Evolutionary conservation across 1,139 yeast species (phyloP), one percentile per base, ranked within the genome.

Genomic region (Yarrowia galli): DNA sequence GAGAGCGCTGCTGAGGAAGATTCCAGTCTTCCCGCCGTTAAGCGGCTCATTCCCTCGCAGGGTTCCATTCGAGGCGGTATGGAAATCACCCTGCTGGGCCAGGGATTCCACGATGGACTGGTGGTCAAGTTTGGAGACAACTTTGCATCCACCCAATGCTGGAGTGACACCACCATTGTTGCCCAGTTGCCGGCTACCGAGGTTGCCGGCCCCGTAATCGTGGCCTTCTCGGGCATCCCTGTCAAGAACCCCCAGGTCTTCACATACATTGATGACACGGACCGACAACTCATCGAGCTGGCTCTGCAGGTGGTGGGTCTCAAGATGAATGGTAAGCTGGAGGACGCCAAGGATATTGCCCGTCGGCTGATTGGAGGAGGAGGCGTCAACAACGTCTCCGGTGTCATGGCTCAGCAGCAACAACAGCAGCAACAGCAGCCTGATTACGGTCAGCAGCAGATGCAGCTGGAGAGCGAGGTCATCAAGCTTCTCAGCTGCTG

Each of bases 41-140:
- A 91, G 76, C 83, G 97, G 71, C 89, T 95, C 13, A 92, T 95
- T 69, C 99, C 99, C 0, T 89, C 96, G 0, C 96, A 91, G 77
- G 99, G 99, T 1, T 96, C 98, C 12, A 84, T 92, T 20, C 85
- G 97, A 72, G 99, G 99, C 70, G 99, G 99, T 56, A 89, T 92
- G 54, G 99, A 95, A 76, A 91, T 95, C 12, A 95, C 98, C 0
- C 80, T 95, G 65, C 81, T 95, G 58, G 99, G 99, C 4, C 84
- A 87, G 68, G 91, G 92, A 70, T 93, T 95, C 81, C 87, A 88
- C 69, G 90, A 91, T n/a, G 97, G 97, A 1, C 82, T 92, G 71
- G 81, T 83, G 48, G 97, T 93, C 25, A 89, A 89, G 77, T 95
- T 95, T 79, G 99, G 99, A 56, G 86, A 91, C 9, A 88, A 87